These are phyloP conservation scores for Petunia secreta DNA, from an alignment of 257 asterid genomes.

Conservation along the genomic window DNA sequence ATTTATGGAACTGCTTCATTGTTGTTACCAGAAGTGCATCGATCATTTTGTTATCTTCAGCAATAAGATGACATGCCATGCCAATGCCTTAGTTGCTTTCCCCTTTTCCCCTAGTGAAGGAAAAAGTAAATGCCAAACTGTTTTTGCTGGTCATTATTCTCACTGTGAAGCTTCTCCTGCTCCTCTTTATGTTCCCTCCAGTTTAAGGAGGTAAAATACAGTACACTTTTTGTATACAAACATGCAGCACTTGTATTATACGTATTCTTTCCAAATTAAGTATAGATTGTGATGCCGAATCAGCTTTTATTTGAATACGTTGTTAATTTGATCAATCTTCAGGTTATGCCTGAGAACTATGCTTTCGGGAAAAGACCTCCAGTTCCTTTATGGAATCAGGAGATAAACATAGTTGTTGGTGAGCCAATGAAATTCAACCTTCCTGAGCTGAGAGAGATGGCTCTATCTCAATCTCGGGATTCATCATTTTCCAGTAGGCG, in stretches of 20 bases:
- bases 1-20: too few species aligned
- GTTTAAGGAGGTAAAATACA: background rate
- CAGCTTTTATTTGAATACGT: background rate
- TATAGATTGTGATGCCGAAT: background rate
- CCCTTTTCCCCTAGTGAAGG: too few species aligned
- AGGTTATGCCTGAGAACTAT: constrained; percentile 96
- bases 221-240: background rate
- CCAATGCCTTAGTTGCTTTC: too few species aligned
- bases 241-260: background rate
- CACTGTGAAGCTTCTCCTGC: background rate
- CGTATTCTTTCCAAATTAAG: background rate
- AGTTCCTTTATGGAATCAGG: constrained; percentile 72
- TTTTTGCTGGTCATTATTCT: too few species aligned
- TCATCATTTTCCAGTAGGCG: constrained; percentile 40
- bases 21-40: too few species aligned
- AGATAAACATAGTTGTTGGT: constrained; percentile 66
- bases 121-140: too few species aligned
- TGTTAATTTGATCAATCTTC: constrained; percentile 29
- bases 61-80: too few species aligned
- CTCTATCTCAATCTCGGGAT: constrained; percentile 56
- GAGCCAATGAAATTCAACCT: constrained; percentile 81
- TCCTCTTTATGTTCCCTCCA: background rate
- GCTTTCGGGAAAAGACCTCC: constrained; percentile 74
- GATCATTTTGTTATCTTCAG: too few species aligned
- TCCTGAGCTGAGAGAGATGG: constrained; percentile 70